Percentiles rank a stretch among this genome's conserved stretches.
Conservation (phyloP, 2,329 filamentous ascomycete genomes). For the Dactylellina drechsleri region DNA sequence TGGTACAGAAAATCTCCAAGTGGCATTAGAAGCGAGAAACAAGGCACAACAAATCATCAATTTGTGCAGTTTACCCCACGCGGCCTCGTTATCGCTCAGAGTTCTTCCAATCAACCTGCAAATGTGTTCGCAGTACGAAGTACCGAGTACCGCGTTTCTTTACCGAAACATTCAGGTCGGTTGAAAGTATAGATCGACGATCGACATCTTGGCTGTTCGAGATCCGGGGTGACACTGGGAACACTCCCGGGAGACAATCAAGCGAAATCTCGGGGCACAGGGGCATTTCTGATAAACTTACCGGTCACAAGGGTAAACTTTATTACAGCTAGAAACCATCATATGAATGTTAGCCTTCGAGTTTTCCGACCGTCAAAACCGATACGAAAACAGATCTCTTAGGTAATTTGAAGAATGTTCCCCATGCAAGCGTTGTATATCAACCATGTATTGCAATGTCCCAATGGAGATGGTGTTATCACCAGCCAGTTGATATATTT, state of each 20-base stretch:
- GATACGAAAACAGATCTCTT: constrained; percentile 22
- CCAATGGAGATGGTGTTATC: constrained; percentile 20
- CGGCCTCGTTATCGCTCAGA: constrained; percentile 10
- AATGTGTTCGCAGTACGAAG: constrained; percentile 27
- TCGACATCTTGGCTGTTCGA: constrained; percentile 17
- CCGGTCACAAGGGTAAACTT: constrained; percentile 70
- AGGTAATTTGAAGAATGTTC: constrained; percentile 17
- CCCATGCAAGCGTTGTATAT: constrained; percentile 35
- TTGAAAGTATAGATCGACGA: constrained; percentile 41
- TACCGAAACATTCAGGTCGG: constrained; percentile 44
- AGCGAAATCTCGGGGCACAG: neutral
- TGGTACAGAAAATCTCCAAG: constrained; percentile 43
- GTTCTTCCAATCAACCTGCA: constrained; percentile 34
- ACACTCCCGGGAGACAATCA: neutral
- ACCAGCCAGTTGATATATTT: constrained; percentile 17
- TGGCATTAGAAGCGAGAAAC: constrained; percentile 52
- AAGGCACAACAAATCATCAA: constrained; percentile 44
- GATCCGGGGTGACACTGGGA: constrained; percentile 12
- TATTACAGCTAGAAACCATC: constrained; percentile 67
- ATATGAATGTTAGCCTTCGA: neutral
- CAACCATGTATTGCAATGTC: neutral
- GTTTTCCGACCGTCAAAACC: neutral
- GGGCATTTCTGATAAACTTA: constrained; percentile 55
- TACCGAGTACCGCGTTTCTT: constrained; percentile 46
- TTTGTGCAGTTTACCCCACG: constrained; percentile 31